phyloP scores from a whole-genome alignment of 495 filamentous ascomycete species.

The Cairneyella variabilis region DNA sequence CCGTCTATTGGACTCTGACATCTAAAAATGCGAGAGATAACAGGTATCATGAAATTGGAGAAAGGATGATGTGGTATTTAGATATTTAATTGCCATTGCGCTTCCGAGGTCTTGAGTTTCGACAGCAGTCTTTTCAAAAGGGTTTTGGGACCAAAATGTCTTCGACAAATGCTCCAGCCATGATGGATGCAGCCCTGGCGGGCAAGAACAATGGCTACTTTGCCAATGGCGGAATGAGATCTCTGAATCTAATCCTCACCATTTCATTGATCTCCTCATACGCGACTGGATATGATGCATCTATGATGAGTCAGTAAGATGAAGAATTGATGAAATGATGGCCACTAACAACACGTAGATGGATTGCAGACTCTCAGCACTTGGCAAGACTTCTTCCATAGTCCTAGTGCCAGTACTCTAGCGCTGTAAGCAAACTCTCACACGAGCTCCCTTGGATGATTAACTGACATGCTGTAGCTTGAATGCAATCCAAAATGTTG shows the following conservation, averaged over 20 bases:
- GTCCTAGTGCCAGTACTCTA: conserved; percentile 7
- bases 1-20: neutral
- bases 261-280: conserved; percentile 18
- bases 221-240: conserved; percentile 13
- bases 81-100: no score
- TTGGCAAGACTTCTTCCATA: conserved; percentile 20
- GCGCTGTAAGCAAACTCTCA: conserved; percentile 4
- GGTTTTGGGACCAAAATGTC: no score
- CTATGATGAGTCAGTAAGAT: conserved; percentile 19
- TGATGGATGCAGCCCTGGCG: conserved; percentile 14
- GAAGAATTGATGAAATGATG: neutral
- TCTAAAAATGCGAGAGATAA: neutral
- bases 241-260: conserved; percentile 13
- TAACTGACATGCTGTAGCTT: conserved; percentile 1
- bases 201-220: conserved; percentile 5
- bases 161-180: conserved; percentile 12
- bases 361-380: conserved; percentile 15
- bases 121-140: no score
- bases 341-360: conserved; percentile 5
- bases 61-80: no score
- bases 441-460: neutral
- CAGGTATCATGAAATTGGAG: neutral
- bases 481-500: conserved; percentile 22
- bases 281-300: conserved; percentile 22
- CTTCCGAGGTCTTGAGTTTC: no score